phyloP scores from a whole-genome alignment of 1,284 basidiomycete species.

The Moesziomyces parantarcticus region DNA sequence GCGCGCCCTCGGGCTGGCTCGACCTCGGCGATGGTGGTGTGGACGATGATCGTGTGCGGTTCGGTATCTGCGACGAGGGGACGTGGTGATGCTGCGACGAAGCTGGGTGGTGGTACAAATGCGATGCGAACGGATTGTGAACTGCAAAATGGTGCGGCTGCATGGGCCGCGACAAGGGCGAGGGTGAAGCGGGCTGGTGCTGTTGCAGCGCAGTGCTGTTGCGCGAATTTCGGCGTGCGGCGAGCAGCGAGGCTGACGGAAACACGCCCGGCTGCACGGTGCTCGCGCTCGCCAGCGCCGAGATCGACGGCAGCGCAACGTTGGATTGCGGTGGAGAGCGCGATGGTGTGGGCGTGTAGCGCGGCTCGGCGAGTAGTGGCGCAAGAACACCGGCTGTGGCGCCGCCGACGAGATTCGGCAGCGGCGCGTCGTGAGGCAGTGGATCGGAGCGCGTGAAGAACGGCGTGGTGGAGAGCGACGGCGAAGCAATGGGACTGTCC shows the following conservation, averaged over 20 bases:
- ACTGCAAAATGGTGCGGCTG: not conserved
- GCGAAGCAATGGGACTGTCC: constrained; percentile 27
- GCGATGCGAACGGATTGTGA: constrained; percentile 1
- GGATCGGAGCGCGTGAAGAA: not conserved
- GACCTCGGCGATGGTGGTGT: constrained; percentile 11
- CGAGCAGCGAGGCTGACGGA: constrained; percentile 5
- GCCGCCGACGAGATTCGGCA: too few species aligned
- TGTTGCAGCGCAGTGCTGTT: not conserved
- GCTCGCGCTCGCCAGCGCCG: too few species aligned
- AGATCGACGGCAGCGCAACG: too few species aligned
- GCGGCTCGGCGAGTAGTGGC: too few species aligned
- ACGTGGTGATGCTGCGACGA: not conserved
- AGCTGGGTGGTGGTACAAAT: constrained; percentile 1
- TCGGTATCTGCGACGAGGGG: not conserved
- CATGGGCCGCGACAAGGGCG: constrained; percentile 3
- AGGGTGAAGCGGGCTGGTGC: constrained; percentile 9
- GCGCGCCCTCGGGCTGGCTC: too few species aligned
- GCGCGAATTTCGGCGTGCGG: constrained; percentile 16
- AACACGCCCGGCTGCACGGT: not conserved
- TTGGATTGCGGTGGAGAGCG: too few species aligned
- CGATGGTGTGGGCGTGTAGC: too few species aligned
- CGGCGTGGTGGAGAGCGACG: not conserved
- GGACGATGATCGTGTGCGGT: constrained; percentile 1
- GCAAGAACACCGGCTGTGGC: too few species aligned
- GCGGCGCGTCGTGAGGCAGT: too few species aligned